Conservation (phyloP, 371 early-diverging fungal genomes). For the Apophysomyces elegans region DNA sequence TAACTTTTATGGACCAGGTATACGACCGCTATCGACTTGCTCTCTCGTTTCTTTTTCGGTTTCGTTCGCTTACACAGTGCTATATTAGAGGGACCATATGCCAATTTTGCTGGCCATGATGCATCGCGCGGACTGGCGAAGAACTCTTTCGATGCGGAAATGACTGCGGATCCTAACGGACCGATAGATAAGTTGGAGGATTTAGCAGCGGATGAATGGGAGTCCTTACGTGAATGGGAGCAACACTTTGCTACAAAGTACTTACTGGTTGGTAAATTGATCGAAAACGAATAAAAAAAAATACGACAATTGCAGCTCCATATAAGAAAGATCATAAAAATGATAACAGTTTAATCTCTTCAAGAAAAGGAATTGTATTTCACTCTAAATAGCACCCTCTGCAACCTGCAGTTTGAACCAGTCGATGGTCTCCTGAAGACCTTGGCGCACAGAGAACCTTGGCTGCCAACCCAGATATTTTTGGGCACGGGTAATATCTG, state of each 20-base stretch:
- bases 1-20: constrained; percentile 93
- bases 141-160: constrained; percentile 84
- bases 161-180: constrained; percentile 71
- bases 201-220: constrained; percentile 74
- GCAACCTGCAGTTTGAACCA: constrained; percentile 66
- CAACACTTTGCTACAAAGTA: constrained; percentile 77
- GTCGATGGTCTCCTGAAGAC: constrained; percentile 85
- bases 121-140: constrained; percentile 88
- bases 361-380: neutral
- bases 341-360: neutral
- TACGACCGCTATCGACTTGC: neutral
- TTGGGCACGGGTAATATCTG: constrained; percentile 79
- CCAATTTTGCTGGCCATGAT: constrained; percentile 89
- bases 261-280: constrained; percentile 72
- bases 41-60: neutral
- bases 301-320: neutral
- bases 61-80: neutral
- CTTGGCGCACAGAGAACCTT: constrained; percentile 74
- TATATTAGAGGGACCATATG: constrained; percentile 80
- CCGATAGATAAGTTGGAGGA: constrained; percentile 86
- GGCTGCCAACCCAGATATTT: constrained; percentile 78
- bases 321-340: neutral
- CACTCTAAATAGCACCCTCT: constrained; percentile 37
- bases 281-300: constrained; percentile 53
- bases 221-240: constrained; percentile 79